Conservation (phyloP, 257 asterid genomes). For the Haberlea rhodopensis region DNA sequence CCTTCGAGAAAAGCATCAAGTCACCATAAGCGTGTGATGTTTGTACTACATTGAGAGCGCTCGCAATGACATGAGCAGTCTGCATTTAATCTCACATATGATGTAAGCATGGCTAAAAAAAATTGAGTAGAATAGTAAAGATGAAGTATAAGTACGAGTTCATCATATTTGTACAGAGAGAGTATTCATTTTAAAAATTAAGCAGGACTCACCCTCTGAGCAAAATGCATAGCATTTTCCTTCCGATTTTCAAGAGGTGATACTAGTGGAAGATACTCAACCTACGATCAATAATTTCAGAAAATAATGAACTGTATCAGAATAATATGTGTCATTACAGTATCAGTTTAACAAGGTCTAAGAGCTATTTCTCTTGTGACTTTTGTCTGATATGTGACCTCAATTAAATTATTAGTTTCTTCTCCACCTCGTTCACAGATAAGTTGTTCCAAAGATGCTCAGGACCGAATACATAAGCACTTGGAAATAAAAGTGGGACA, state of each 20-base stretch:
- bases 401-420: not conserved
- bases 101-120: slow-evolving; percentile 11
- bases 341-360: slow-evolving; percentile 6
- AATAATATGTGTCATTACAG: not conserved
- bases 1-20: slow-evolving; percentile 67
- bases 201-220: slow-evolving; percentile 68
- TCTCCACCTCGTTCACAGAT: slow-evolving; percentile 5
- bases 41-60: slow-evolving; percentile 78
- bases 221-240: slow-evolving; percentile 65
- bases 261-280: slow-evolving; percentile 92
- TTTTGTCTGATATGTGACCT: not conserved
- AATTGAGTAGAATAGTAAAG: slow-evolving; percentile 1
- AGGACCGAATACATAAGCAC: not conserved
- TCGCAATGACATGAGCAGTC: slow-evolving; percentile 75
- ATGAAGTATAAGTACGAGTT: not conserved
- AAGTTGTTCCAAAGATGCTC: not conserved
- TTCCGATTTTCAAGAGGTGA: slow-evolving; percentile 66
- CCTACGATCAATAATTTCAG: slow-evolving; percentile 37
- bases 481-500: not conserved
- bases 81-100: slow-evolving; percentile 38
- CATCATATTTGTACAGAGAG: not conserved
- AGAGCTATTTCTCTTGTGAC: not conserved
- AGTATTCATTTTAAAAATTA: slow-evolving; percentile 10
- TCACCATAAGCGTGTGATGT: slow-evolving; percentile 88
- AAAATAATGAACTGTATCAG: slow-evolving; percentile 16